These are phyloP conservation scores for Reticulascus tulasneorum DNA, from an alignment of 2,329 filamentous ascomycete genomes.

Conservation along the genomic window DNA sequence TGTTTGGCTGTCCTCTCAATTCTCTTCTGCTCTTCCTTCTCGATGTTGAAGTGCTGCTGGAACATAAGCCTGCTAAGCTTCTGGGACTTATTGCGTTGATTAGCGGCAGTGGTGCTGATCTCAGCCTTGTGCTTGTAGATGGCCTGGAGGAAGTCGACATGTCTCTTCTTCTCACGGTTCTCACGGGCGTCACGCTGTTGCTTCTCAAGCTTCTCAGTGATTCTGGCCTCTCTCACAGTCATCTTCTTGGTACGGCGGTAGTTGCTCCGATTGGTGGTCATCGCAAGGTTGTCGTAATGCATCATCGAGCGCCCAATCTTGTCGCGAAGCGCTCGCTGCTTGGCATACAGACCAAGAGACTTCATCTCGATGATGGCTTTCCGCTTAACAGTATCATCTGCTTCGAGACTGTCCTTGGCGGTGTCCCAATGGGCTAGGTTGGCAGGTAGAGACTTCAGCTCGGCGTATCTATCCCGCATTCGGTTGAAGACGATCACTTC, in stretches of 20 bases:
- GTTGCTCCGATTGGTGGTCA: slow-evolving; percentile 88
- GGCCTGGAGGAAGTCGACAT: slow-evolving; percentile 83
- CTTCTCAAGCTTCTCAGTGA: slow-evolving; percentile 98
- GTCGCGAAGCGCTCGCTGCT: slow-evolving; percentile 81
- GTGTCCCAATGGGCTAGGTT: slow-evolving; percentile 87
- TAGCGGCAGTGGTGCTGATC: slow-evolving; percentile 62
- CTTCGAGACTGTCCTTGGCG: slow-evolving; percentile 59
- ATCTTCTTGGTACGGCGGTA: slow-evolving; percentile 98
- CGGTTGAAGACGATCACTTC: slow-evolving; percentile 88
- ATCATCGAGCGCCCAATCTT: slow-evolving; percentile 90
- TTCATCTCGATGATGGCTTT: slow-evolving; percentile 96
- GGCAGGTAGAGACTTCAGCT: slow-evolving; percentile 78
- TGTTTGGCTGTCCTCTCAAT: slow-evolving; percentile 98
- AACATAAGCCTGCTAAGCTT: slow-evolving; percentile 90
- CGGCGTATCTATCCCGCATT: slow-evolving; percentile 77
- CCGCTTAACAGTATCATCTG: slow-evolving; percentile 79
- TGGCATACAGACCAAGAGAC: slow-evolving; percentile 79
- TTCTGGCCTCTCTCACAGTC: slow-evolving; percentile 87
- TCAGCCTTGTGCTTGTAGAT: slow-evolving; percentile 80
- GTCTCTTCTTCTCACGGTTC: slow-evolving; percentile 96
- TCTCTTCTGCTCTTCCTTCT: slow-evolving; percentile 98
- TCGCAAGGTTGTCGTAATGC: slow-evolving; percentile 91
- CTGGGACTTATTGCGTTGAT: slow-evolving; percentile 70
- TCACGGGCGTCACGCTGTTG: slow-evolving; percentile 96
- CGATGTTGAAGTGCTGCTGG: slow-evolving; percentile 87